phyloP scores from a whole-genome alignment of 2,329 filamentous ascomycete genomes.

The Ceratocystis cacaofunesta region DNA sequence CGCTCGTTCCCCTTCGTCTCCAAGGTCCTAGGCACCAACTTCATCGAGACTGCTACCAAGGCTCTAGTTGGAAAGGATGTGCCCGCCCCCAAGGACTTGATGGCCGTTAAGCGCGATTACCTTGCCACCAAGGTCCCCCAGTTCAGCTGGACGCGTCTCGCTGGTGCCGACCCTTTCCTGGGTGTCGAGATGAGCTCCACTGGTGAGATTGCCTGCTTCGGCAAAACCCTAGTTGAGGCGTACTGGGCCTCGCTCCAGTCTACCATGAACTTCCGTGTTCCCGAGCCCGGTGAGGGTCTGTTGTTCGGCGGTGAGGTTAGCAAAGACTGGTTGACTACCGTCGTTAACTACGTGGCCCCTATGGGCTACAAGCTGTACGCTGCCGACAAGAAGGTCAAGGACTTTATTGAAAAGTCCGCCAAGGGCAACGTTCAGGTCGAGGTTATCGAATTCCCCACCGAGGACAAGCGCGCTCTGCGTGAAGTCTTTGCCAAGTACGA shows the following conservation, averaged over 20 bases:
- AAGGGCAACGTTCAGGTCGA: constrained; percentile 60
- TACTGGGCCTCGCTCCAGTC: constrained; percentile 96
- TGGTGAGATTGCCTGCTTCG: constrained; percentile 97
- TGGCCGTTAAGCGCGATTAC: constrained; percentile 80
- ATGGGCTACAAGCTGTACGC: constrained; percentile 92
- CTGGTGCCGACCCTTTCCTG: constrained; percentile 91
- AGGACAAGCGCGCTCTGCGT: constrained; percentile 85
- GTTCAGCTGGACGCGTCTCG: constrained; percentile 97
- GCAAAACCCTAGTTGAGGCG: constrained; percentile 85
- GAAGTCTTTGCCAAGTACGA: constrained; percentile 96
- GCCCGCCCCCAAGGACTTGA: constrained; percentile 72
- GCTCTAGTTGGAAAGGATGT: constrained; percentile 76
- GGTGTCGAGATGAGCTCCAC: constrained; percentile 96
- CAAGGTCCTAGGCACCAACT: constrained; percentile 93
- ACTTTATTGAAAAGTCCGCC: constrained; percentile 57
- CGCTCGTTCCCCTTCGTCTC: constrained; percentile 96
- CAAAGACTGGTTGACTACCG: constrained; percentile 55
- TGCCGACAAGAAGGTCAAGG: constrained; percentile 66
- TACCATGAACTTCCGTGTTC: constrained; percentile 89
- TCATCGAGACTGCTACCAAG: constrained; percentile 89
- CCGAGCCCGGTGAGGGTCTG: constrained; percentile 85
- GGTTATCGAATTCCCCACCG: constrained; percentile 90
- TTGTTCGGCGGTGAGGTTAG: constrained; percentile 76
- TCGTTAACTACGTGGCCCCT: constrained; percentile 75
- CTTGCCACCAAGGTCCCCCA: constrained; percentile 95